phyloP scores from a whole-genome alignment of 129 eudicot genomes.

The Daucus carota region DNA sequence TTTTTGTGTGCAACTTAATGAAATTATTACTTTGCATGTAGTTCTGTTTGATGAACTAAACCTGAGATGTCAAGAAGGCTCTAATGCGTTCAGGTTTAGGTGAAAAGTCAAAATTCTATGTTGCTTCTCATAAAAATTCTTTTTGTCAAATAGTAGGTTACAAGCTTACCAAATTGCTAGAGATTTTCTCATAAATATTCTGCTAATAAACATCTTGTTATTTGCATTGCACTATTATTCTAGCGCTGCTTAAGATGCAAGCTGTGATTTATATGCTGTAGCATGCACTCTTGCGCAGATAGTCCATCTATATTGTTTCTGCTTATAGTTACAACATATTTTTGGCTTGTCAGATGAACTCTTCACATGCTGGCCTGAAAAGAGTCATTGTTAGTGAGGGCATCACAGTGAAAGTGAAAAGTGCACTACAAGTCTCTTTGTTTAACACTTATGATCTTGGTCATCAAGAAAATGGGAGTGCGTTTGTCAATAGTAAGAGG shows the following conservation, averaged over 20 bases:
- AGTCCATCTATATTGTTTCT: not conserved
- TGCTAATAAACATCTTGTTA: not conserved
- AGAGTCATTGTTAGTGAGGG: constrained; percentile 63
- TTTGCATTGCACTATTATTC: not conserved
- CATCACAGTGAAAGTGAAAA: constrained; percentile 56
- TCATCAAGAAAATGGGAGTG: constrained; percentile 21
- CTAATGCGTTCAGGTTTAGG: not conserved
- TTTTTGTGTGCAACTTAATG: not conserved
- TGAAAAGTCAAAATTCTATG: not conserved
- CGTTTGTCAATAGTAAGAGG: constrained; percentile 12
- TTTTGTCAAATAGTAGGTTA: not conserved
- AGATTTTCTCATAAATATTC: too few species aligned
- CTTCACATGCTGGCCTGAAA: constrained; percentile 49
- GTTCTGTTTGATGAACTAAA: too few species aligned
- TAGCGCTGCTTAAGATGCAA: not conserved
- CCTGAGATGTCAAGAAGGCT: too few species aligned
- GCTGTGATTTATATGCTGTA: constrained; percentile 3
- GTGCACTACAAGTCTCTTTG: constrained; percentile 51
- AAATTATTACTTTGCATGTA: not conserved
- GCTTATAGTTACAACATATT: constrained; percentile 1
- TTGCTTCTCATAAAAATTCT: not conserved
- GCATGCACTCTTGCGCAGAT: not conserved
- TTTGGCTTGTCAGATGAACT: constrained; percentile 37
- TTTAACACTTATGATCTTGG: constrained; percentile 32
- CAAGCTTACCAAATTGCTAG: not conserved